These are phyloP conservation scores for Boeremia exigua DNA, from an alignment of 2,329 filamentous ascomycete species.

Conservation along the genomic window DNA sequence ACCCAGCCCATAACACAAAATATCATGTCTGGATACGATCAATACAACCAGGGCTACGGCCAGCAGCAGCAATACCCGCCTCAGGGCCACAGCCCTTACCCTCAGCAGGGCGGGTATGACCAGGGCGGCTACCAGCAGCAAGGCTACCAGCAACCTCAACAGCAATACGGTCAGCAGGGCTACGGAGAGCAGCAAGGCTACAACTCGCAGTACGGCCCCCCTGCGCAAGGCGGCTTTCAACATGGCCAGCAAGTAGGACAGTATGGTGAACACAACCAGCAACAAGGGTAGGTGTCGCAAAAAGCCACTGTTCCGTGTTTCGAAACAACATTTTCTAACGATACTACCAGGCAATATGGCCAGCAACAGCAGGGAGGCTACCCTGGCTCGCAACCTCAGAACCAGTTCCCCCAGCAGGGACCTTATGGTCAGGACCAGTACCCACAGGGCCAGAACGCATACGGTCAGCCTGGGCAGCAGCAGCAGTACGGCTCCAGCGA, in stretches of 20 bases:
- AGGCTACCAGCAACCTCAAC: conserved; percentile 42
- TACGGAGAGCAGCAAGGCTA: conserved; percentile 44
- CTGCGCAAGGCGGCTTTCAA: conserved; percentile 57
- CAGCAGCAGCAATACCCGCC: conserved; percentile 46
- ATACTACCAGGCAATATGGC: conserved; percentile 26
- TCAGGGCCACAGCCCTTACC: conserved; percentile 38
- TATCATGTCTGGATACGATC: conserved; percentile 61
- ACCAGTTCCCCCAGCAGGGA: conserved; percentile 52
- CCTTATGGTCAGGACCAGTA: conserved; percentile 48
- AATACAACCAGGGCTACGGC: conserved; percentile 47
- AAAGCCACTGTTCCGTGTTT: conserved; percentile 9
- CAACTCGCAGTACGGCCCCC: conserved; percentile 53
- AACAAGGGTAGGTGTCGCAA: conserved; percentile 40
- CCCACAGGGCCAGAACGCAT: conserved; percentile 40
- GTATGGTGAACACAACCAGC: conserved; percentile 40
- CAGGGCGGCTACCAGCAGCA: conserved; percentile 41
- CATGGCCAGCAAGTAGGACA: conserved; percentile 46
- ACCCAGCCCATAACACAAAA: background rate
- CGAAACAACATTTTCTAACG: conserved; percentile 25
- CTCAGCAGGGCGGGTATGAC: conserved; percentile 40
- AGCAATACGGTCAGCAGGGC: conserved; percentile 35
- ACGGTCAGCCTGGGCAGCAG: conserved; percentile 47
- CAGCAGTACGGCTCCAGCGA: conserved; percentile 52
- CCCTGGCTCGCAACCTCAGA: conserved; percentile 38
- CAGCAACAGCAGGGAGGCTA: conserved; percentile 40